Base-by-base conservation (phyloP, 345 rosid species). In the Eutrema yunnanense region DNA sequence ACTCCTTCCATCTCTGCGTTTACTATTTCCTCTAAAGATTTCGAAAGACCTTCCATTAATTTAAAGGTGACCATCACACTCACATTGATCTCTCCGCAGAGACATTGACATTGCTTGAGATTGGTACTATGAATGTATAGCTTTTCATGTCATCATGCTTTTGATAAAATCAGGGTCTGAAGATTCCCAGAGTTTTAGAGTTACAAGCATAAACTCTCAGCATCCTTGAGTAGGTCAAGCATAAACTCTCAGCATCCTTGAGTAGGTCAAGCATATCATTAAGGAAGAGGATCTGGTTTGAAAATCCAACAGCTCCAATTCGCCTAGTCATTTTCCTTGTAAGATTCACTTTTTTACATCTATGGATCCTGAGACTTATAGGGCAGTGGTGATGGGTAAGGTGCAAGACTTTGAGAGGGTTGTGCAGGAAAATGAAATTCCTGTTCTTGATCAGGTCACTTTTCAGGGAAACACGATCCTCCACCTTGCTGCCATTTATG, bases 391-490 rank as follows among this genome's bases (percentile, higher is more conserved):
- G n/a, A 37, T 48, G 74, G 74, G 74, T 70, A 48, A 70, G 40
- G 40, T 70, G 19, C 43, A 72, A 51, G 76, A 50, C 32, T 54
- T 62, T 32, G 69, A 62, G 11, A 63, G 10, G n/a, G 9, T 72
- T 32, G 6, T 72, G 47, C 46, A 7, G 37, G 36, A 41, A 55
- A 72, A 33, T 51, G 62, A 52, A 37, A 52, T 51, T 29, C 70
- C 55, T 51, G 55, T 64, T 72, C 53, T 64, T 41, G 76, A 72
- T 72, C 67, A 59, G 47, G 67, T 70, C 59, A 70, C 67, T 59
- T 70, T 48, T 49, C 59, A 70, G 2, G 74, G 74, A 6, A 59
- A 70, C 46, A 70, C 50, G 2, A 59, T 70, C 14, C 59, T 71
- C 7, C 74, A 71, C 14, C 74, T 60, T 49, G 74, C 66, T 6